Evolutionary conservation across 805 yeast genomes (phyloP).

Genomic region (Candida stauntonica): DNA sequence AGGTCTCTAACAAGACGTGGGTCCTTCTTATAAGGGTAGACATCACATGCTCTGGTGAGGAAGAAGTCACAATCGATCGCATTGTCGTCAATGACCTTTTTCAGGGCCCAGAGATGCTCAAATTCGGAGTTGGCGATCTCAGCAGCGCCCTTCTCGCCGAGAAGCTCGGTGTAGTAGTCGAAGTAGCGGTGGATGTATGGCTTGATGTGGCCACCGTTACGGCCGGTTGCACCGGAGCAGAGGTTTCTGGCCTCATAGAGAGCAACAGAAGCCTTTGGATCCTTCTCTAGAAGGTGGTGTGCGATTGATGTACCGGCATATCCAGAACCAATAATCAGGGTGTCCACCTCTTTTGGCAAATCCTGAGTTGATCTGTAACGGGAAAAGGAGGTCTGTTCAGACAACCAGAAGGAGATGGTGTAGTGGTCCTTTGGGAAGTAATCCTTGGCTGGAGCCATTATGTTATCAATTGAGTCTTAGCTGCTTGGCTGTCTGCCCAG

Average conservation of each 20-base stretch:
- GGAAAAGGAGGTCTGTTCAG: constrained; percentile 17
- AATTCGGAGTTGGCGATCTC: constrained; percentile 36
- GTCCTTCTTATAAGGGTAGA: constrained; percentile 26
- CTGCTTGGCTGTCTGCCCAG: neutral
- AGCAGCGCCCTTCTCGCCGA: constrained; percentile 29
- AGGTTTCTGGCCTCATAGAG: constrained; percentile 39
- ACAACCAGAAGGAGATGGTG: constrained; percentile 21
- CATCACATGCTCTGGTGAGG: constrained; percentile 33
- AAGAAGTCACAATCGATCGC: constrained; percentile 37
- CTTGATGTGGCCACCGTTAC: constrained; percentile 47
- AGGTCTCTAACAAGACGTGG: constrained; percentile 16
- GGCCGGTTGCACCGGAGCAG: constrained; percentile 43
- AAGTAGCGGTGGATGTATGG: constrained; percentile 28
- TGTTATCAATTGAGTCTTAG: neutral
- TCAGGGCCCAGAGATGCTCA: constrained; percentile 31
- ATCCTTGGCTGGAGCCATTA: constrained; percentile 5
- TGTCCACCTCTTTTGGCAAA: constrained; percentile 35
- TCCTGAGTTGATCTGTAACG: constrained; percentile 12
- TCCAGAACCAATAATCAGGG: constrained; percentile 42
- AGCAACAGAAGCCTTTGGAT: constrained; percentile 22
- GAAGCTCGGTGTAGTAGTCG: constrained; percentile 5
- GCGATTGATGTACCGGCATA: constrained; percentile 42
- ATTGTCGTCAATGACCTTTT: constrained; percentile 30
- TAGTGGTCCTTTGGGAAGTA: constrained; percentile 18
- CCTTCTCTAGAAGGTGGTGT: constrained; percentile 30